These are phyloP conservation scores for Hypoxylon rickii DNA, from an alignment of 495 filamentous ascomycete species.

Conservation along the genomic window DNA sequence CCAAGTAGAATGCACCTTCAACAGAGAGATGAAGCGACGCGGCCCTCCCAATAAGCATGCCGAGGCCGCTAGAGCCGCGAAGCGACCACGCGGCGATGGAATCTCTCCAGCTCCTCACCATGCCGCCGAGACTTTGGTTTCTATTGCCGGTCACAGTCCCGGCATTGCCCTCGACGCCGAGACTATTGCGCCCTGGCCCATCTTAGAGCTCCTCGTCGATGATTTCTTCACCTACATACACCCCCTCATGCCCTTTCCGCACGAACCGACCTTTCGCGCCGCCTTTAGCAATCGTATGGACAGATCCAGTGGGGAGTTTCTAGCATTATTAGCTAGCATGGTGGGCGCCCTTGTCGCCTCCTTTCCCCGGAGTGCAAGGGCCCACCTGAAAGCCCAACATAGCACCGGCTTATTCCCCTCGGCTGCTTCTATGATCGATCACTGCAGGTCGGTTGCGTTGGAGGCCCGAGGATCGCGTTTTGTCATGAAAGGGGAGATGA, in stretches of 20 bases:
- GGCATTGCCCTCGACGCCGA: constrained; percentile 64
- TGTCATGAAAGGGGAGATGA: constrained; percentile 64
- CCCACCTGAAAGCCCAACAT: constrained; percentile 68
- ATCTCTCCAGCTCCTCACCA: constrained; percentile 54
- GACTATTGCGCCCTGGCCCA: constrained; percentile 70
- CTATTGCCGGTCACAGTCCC: constrained; percentile 40
- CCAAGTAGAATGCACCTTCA: constrained; percentile 82
- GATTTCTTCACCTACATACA: constrained; percentile 93
- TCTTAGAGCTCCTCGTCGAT: constrained; percentile 71
- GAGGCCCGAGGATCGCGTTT: constrained; percentile 73
- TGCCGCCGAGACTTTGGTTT: constrained; percentile 53
- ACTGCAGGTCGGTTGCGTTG: constrained; percentile 73
- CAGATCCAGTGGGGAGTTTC: constrained; percentile 65
- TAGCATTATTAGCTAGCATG: constrained; percentile 82
- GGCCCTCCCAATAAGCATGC: constrained; percentile 87
- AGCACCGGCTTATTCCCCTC: constrained; percentile 64
- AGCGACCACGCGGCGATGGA: constrained; percentile 49
- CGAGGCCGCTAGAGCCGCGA: constrained; percentile 66
- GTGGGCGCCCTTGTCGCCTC: constrained; percentile 75
- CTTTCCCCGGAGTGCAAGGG: constrained; percentile 75
- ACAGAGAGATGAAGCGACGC: constrained; percentile 75
- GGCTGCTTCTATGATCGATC: constrained; percentile 70
- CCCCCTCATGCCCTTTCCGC: constrained; percentile 82
- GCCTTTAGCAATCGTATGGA: constrained; percentile 74
- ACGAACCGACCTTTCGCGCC: constrained; percentile 81